Evolutionary conservation across 2,329 filamentous ascomycete genomes (phyloP), one percentile per base, ranked within the genome.

Genomic region (Chalaropsis ovoidea): DNA sequence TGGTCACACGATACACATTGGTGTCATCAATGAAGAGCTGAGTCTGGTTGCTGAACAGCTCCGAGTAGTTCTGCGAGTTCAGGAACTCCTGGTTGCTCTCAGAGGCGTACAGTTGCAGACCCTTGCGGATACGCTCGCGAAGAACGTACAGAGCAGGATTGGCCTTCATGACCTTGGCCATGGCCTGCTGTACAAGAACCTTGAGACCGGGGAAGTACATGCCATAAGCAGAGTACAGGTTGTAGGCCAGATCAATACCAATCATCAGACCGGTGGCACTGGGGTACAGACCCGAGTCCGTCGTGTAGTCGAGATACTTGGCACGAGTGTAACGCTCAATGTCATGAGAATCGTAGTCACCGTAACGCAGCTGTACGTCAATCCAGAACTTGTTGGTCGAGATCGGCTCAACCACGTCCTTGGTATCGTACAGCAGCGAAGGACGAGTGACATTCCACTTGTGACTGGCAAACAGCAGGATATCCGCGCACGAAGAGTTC

Each of bases 111-210:
- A 99, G 81, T 77, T 99, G 94, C 67, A 99, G 83, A 81, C 94
- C 94, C 81, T 99, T 99, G 69, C 95, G 85, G 69, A 99, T 99
- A 82, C 94, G 94, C 78, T 99, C 94, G 67, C 94, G 89, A 67
- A 99, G 79, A 63, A 99, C 94, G 74, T 97, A 99, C 41, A 99
- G 78, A 2, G 94, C 94, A 17, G 94, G 94, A 73, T 99, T 99
- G 45, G 94, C 93, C 78, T 99, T 99, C 94, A 99, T 99, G 74
- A 99, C 86, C 85, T 99, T 99, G 61, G 91, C 91, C 95, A 99
- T 99, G 5, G 95, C 94, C 75, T 97, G 93, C 76, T 99, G 95
- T 31, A 99, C 81, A 27, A 99, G 83, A 61, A 91, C 88, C 81
- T 99, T 99, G 68, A 99, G 78, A 73, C 94, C 94, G 61, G 94